A percentile compares a stretch with the other conserved stretches of the same genome.
Conservation (phyloP, 257 asterid species). For the Euphrasia confusa region DNA sequence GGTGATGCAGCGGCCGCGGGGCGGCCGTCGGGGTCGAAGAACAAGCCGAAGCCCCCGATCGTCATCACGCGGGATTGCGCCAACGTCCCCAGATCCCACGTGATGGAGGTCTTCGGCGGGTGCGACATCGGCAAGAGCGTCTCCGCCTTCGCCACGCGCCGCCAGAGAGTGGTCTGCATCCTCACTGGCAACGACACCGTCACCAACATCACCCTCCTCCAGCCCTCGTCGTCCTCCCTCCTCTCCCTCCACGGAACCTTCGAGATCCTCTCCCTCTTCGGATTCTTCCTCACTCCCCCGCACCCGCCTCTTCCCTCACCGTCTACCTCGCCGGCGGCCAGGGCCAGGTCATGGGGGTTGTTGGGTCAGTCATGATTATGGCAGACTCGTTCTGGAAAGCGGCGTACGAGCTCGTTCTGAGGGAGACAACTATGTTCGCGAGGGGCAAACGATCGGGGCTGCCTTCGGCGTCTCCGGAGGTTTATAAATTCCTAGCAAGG, state of each 20-base stretch:
- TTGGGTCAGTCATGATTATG: constrained; percentile 92
- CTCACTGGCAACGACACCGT: constrained; percentile 81
- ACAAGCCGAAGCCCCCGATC: constrained; percentile 88
- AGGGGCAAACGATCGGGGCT: too few species aligned
- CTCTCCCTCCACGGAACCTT: constrained; percentile 72
- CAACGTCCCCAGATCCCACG: constrained; percentile 81
- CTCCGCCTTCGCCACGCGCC: constrained; percentile 63
- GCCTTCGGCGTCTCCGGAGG: too few species aligned
- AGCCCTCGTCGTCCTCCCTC: constrained; percentile 86
- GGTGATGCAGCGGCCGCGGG: constrained; percentile 69
- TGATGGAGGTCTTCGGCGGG: constrained; percentile 65
- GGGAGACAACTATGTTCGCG: too few species aligned
- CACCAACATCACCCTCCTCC: constrained; percentile 65
- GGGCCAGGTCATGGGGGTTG: constrained; percentile 91
- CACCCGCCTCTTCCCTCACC: constrained; percentile 77
- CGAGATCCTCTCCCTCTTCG: constrained; percentile 81
- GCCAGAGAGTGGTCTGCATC: constrained; percentile 84
- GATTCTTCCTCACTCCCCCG: constrained; percentile 85
- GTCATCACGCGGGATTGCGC: constrained; percentile 90
- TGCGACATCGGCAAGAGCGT: constrained; percentile 82
- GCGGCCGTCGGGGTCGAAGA: constrained; percentile 80
- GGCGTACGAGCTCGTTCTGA: constrained; percentile 81
- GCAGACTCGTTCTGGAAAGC: constrained; percentile 94
- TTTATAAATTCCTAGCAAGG: too few species aligned
- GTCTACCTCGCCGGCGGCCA: constrained; percentile 84